A percentile compares a stretch with the other conserved stretches of the same genome.
Evolutionary conservation across 371 early-diverging fungal genomes (phyloP).

Genomic region (Gilbertella persicaria): DNA sequence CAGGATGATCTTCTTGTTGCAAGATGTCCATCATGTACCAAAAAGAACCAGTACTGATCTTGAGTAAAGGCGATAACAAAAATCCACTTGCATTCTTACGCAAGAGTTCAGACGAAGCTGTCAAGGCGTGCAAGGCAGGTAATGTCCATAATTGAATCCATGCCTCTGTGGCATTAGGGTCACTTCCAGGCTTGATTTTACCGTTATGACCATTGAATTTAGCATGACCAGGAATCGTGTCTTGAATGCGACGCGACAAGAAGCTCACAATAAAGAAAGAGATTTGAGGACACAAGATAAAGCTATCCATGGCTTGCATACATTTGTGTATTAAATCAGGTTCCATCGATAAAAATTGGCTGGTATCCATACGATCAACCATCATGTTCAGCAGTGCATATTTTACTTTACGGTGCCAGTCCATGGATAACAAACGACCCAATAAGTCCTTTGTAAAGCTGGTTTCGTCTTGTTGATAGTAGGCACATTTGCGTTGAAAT

Average conservation of each 20-base stretch:
- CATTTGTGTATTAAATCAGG: slow-evolving; percentile 61
- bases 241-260: slow-evolving; percentile 39
- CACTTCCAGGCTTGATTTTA: slow-evolving; percentile 24
- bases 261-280: slow-evolving; percentile 41
- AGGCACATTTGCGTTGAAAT: slow-evolving; percentile 39
- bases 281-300: slow-evolving; percentile 68
- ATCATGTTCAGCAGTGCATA: slow-evolving; percentile 71
- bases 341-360: slow-evolving; percentile 51
- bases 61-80: slow-evolving; percentile 42
- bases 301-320: slow-evolving; percentile 62
- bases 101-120: slow-evolving; percentile 41
- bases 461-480: slow-evolving; percentile 31
- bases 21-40: slow-evolving; percentile 43
- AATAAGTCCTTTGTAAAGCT: slow-evolving; percentile 41
- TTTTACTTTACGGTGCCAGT: slow-evolving; percentile 68
- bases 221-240: slow-evolving; percentile 35
- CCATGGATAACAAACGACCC: slow-evolving; percentile 53
- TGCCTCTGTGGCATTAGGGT: slow-evolving; percentile 16
- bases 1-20: slow-evolving; percentile 23
- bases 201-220: slow-evolving; percentile 40
- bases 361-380: slow-evolving; percentile 59
- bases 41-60: slow-evolving; percentile 37
- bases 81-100: slow-evolving; percentile 40
- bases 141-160: slow-evolving; percentile 46
- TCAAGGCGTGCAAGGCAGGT: slow-evolving; percentile 35